Base-by-base conservation (phyloP, 306 rosid genomes). In the Echinosophora koreensis region DNA sequence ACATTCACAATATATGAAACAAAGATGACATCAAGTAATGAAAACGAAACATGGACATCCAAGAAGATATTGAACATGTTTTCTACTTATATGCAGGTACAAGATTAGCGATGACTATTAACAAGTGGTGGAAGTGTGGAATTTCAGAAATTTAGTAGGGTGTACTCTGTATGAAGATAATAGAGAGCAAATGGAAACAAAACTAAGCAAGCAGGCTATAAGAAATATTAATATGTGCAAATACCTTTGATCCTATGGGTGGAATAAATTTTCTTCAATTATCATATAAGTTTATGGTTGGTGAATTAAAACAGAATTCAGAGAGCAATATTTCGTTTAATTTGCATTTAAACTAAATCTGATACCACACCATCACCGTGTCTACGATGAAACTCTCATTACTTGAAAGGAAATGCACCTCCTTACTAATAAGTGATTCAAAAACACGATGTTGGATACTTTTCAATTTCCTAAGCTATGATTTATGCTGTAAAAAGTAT, bases 1-100 rank as follows among this genome's bases (percentile, higher is more conserved):
- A 10, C 35, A 49, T 28, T 69, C 28, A 56, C 18, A 70, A 10
- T 51, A 32, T n/a, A 27, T 6, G 49, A 52, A 50, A 47, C n/a
- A 62, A 8, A 71, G 17, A 28, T 16, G 5, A 69, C 6, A 32
- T 30, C 10, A 27, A 55, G 55, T 34, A 64, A 72, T 22, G 62
- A 10, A 54, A 80, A 50, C 41, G 51, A 78, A 34, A 64, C 14
- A 32, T 52, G 46, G 64, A 52, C 14, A 17, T 17, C 6, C 9
- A 69, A 71, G 73, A 71, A 11, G 18, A 66, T 32, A 8, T 56
- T 66, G 73, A 71, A 11, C 35, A 66, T 32, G 14, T 56, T 66
- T 56, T 57, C 27, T 77, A 16, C 28, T 66, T 28, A 42, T 46
- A 56, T 12, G 49, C 5, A 52, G 68, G 32, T 16, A 50, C 32